Evolutionary conservation across 2,329 filamentous ascomycete species (phyloP), one percentile per base, ranked within the genome.

Genomic region (Trichoderma hamatum): DNA sequence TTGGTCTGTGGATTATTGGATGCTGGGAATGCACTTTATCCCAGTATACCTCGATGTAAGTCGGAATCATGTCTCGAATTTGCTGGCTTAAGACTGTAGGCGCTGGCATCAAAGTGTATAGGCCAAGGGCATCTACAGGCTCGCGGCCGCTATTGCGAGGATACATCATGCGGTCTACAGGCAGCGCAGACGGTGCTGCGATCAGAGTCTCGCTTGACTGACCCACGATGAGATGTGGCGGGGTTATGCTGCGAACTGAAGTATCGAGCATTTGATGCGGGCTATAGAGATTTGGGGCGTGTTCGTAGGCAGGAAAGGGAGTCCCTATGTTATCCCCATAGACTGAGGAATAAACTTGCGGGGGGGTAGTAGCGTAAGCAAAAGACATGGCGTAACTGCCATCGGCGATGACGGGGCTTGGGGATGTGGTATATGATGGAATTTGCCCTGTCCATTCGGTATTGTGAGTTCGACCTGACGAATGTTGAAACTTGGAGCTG

Each of bases 1-100:
- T 82, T 26, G 78, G 75, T 69, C 80, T 80, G 75, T 88, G 85
- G 30, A 87, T 79, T 30, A 87, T 75, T n/a, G 85, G 85, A 72
- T 82, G 83, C 67, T 80, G 71, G 26, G 79, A 78, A 72, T 86
- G 80, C 60, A 86, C 82, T 70, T 80, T 81, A 62, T 82, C 79
- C 86, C 86, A 88, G 76, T 87, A 88, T 43, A 84, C 77, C 28
- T 84, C 79, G 70, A 88, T 78, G 71, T 87, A 87, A 52, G 75
- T 74, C 52, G 86, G 84, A 56, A 87, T 81, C 51, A 81, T 80
- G 61, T 79, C 81, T 70, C 79, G 80, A 55, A 80, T 77, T 59
- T 79, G 78, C 36, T 77, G 75, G 70, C 80, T 78, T 72, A 84
- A 74, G 63, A 79, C 76, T 65, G 79, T 10, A 24, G 46, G 46